These are phyloP conservation scores for Acacia confusa DNA, from an alignment of 306 rosid species.

Conservation along the genomic window DNA sequence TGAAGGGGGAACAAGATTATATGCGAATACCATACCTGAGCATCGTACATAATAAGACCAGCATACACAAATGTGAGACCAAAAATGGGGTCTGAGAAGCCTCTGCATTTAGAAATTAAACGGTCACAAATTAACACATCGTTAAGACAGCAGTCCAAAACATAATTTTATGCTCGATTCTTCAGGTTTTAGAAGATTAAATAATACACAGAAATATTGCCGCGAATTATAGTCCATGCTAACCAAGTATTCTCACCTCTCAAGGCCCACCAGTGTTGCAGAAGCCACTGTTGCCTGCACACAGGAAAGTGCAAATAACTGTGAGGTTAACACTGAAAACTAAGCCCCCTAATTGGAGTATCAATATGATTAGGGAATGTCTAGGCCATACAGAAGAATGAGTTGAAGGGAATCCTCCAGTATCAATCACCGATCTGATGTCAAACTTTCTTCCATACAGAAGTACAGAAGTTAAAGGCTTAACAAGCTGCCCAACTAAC, in stretches of 20 bases:
- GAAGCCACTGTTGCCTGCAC: slow-evolving; percentile 76
- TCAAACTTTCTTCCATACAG: slow-evolving; percentile 72
- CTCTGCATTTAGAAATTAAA: slow-evolving; percentile 58
- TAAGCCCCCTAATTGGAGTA: background rate
- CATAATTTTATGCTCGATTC: background rate
- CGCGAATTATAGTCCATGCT: background rate
- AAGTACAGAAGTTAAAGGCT: slow-evolving; percentile 70
- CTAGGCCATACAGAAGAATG: slow-evolving; percentile 82
- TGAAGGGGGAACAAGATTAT: background rate
- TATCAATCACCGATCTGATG: slow-evolving; percentile 53
- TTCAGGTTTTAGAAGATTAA: background rate
- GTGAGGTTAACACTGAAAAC: slow-evolving; percentile 27
- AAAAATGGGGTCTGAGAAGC: slow-evolving; percentile 85
- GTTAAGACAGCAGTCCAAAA: background rate
- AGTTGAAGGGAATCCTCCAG: slow-evolving; percentile 94
- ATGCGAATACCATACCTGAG: slow-evolving; percentile 67
- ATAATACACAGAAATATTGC: background rate
- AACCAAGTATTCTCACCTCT: slow-evolving; percentile 51
- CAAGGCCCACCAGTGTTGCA: slow-evolving; percentile 78
- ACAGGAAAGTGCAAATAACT: slow-evolving; percentile 30
- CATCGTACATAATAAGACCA: slow-evolving; percentile 85
- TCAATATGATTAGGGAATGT: background rate
- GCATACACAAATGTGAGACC: slow-evolving; percentile 84
- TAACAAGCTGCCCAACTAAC: slow-evolving; percentile 75
- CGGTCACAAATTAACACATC: slow-evolving; percentile 14